Percentiles rank a stretch among this genome's conserved stretches.
Conservation (phyloP, 2,329 filamentous ascomycete genomes). For the Arthrinium phaeospermum region DNA sequence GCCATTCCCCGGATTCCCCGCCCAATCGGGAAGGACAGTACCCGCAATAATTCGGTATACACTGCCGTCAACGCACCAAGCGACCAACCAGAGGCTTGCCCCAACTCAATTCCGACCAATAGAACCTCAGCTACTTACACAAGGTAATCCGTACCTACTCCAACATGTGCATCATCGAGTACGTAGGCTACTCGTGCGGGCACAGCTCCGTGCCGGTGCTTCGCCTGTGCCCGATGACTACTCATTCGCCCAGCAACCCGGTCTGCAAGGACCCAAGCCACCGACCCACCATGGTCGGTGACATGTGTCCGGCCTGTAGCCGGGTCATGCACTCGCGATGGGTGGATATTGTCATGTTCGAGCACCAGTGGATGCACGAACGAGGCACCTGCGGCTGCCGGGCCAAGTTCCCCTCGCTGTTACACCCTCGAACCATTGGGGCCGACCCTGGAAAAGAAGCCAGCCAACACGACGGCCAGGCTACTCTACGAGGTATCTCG, state of each 20-base stretch:
- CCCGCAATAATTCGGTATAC: not conserved
- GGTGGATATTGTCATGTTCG: slow-evolving; percentile 46
- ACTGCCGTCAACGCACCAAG: not conserved
- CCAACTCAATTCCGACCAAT: not conserved
- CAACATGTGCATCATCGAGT: slow-evolving; percentile 55
- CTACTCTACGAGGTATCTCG: not conserved
- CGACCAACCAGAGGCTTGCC: not conserved
- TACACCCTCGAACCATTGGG: slow-evolving; percentile 40
- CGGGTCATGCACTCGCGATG: slow-evolving; percentile 46
- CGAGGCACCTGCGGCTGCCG: slow-evolving; percentile 48
- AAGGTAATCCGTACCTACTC: not conserved
- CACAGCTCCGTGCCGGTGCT: slow-evolving; percentile 49
- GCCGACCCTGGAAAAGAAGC: not conserved
- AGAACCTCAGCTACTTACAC: not conserved
- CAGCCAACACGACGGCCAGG: not conserved
- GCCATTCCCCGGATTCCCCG: not conserved
- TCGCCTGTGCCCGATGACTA: slow-evolving; percentile 51
- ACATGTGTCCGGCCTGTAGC: slow-evolving; percentile 47
- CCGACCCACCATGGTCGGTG: slow-evolving; percentile 38
- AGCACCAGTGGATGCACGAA: slow-evolving; percentile 52
- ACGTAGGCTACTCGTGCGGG: slow-evolving; percentile 53
- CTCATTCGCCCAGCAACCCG: slow-evolving; percentile 42
- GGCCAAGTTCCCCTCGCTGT: slow-evolving; percentile 43
- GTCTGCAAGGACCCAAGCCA: slow-evolving; percentile 39
- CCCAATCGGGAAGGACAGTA: not conserved